Base-by-base conservation (phyloP, 345 rosid species). In the Melaleuca quinquenervia region DNA sequence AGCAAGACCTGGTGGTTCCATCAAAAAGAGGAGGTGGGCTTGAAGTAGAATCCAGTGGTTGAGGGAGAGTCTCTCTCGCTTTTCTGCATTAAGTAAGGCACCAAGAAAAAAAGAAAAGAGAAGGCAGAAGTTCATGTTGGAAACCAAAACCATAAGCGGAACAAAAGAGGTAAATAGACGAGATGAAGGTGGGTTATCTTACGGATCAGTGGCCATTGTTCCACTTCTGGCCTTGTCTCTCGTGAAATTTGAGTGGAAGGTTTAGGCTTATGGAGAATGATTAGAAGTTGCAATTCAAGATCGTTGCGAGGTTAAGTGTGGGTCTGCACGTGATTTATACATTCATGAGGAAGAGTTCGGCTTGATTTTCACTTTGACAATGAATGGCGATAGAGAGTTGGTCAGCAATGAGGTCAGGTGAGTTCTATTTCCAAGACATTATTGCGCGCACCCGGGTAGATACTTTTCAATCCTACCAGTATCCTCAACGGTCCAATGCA, bases 21-120 rank as follows among this genome's bases (percentile, higher is more conserved):
- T 93, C 99, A 85, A 95, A 94, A 50, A 95, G 90, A 45, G 94
- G 92, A 55, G 96, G 98, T 83, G 89, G 94, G 53, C 89, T 95
- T 7, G 97, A 91, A 16, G 90, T 85, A 80, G 97, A 93, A 83
- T 90, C 92, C 84, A 97, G 88, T 0, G 90, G 60, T 6, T 90
- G 90, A 76, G 93, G 93, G 85, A 93, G 86, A 50, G 86, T 87
- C 90, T 96, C 98, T 70, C 78, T 0, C 48, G 78, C 78, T 18
- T 70, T 70, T 70, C 78, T 70, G 78, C 78, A 18, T 70, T 8
- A 1, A 52, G 21, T 6, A 52, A 32, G 45, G 76, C 76, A 64
- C 9, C 76, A 16, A 29, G 75, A 0, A 41, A 7, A 29, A 1
- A 27, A 29, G 45, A 64, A 64, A 29, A 36, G 76, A 1, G 8